These are phyloP conservation scores for Penicillium sp. DNA, from an alignment of 2,329 filamentous ascomycete genomes.

Conservation along the genomic window DNA sequence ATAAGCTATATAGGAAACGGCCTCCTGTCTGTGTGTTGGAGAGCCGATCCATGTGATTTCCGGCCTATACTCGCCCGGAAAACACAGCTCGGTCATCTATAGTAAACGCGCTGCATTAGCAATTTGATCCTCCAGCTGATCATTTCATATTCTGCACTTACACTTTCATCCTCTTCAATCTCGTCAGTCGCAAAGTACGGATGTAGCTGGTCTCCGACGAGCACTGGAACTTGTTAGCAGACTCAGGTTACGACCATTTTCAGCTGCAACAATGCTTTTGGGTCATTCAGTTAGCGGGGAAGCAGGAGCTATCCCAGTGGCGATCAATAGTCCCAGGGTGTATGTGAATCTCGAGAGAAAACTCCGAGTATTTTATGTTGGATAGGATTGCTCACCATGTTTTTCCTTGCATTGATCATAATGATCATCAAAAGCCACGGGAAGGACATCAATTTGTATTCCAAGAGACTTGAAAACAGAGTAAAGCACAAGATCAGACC, in stretches of 20 bases:
- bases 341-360: background rate
- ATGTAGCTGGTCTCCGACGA: background rate
- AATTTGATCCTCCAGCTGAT: background rate
- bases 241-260: background rate
- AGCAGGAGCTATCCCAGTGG: background rate
- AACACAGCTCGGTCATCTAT: background rate
- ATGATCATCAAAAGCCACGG: background rate
- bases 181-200: background rate
- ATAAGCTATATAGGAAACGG: constrained; percentile 16
- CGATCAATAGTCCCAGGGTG: background rate
- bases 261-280: background rate
- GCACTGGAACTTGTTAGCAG: background rate
- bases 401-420: background rate
- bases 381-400: background rate
- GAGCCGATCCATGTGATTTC: constrained; percentile 19
- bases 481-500: background rate
- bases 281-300: background rate
- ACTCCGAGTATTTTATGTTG: background rate
- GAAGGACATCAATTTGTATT: background rate
- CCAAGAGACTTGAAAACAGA: background rate
- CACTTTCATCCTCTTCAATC: background rate
- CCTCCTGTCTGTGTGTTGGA: constrained; percentile 15
- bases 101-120: background rate
- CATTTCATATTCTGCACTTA: background rate
- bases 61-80: background rate